Conservation (phyloP, 2,329 filamentous ascomycete genomes). For the Phaeosphaeria sp. region DNA sequence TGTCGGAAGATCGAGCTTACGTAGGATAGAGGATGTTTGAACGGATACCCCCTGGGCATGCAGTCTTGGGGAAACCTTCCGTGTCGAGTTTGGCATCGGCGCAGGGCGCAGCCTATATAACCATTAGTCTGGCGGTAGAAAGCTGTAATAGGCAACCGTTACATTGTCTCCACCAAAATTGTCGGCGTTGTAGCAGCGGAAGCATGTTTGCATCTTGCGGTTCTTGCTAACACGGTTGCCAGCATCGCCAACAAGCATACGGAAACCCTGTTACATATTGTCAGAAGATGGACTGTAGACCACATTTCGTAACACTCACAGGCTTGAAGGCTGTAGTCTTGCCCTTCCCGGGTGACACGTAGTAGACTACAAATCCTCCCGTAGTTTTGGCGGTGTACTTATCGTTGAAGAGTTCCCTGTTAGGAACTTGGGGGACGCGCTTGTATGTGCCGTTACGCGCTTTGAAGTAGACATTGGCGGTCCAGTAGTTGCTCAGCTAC, state of each 20-base stretch:
- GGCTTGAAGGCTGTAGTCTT: conserved; percentile 54
- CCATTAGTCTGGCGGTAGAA: too few species aligned
- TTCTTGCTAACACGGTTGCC: conserved; percentile 25
- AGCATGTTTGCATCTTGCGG: conserved; percentile 49
- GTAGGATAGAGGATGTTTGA: conserved; percentile 33
- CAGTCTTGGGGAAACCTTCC: conserved; percentile 21
- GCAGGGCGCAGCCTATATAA: conserved; percentile 41
- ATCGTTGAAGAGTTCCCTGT: conserved; percentile 33
- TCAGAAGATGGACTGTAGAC: neutral
- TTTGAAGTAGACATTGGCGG: conserved; percentile 43
- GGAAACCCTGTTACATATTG: conserved; percentile 47
- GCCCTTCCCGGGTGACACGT: conserved; percentile 51
- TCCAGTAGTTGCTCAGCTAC: conserved; percentile 38
- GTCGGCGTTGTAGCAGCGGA: conserved; percentile 55
- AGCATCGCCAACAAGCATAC: conserved; percentile 55
- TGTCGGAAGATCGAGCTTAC: conserved; percentile 4
- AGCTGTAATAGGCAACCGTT: too few species aligned
- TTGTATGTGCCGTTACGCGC: conserved; percentile 42
- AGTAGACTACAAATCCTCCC: conserved; percentile 57
- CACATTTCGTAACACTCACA: conserved; percentile 3
- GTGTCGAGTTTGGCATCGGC: conserved; percentile 24
- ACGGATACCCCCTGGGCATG: conserved; percentile 30
- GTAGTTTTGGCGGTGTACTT: conserved; percentile 40
- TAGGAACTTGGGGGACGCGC: conserved; percentile 38
- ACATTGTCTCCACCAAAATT: conserved; percentile 55